Base-by-base conservation (phyloP, 805 yeast genomes). In the Candida qinlingensis region DNA sequence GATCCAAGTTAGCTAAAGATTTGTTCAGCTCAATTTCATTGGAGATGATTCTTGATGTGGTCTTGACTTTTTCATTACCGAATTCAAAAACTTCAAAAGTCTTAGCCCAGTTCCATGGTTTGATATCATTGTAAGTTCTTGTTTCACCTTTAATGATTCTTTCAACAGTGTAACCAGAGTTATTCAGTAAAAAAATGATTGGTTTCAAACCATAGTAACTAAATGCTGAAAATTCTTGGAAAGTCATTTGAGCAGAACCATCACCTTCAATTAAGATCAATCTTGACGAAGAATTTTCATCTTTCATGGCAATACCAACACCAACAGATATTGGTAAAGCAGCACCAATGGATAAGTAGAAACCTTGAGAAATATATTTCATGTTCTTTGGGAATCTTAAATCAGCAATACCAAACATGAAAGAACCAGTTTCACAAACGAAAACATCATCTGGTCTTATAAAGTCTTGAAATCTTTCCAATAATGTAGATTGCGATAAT, bases 211-310 rank as follows among this genome's bases (percentile, higher is more conserved):
- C 71, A 52, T 76, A 70, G 52, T 87, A 76, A 37, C 85, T 64
- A 60, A 77, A 79, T 3, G 87, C 74, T 1, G 88, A 79, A 44
- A 83, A 66, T 62, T 91, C 97, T 72, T 91, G 96, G 47, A 85
- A 73, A 5, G 97, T 89, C 96, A 91, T 87, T 70, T 88, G 96
- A 2, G 96, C 92, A 3, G 96, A 83, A 1, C 97, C 97, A 64
- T 91, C 97, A 48, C 97, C 97, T 71, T 87, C 90, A 13, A 88
- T 68, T 27, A 90, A 70, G 25, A 88, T 72, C 41, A 90, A 73
- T 58, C 96, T 77, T 33, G 82, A 75, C 3, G 58, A 45, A 6
- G 71, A 69, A 39, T 57, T 61, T 42, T 74, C 56, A 59, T 86
- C 95, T 44, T 75, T 72, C 67, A 77, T 70, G 0, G 92, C 97